Conservation (phyloP, 768 basidiomycete genomes). For the Rhodotorula diobovata region DNA sequence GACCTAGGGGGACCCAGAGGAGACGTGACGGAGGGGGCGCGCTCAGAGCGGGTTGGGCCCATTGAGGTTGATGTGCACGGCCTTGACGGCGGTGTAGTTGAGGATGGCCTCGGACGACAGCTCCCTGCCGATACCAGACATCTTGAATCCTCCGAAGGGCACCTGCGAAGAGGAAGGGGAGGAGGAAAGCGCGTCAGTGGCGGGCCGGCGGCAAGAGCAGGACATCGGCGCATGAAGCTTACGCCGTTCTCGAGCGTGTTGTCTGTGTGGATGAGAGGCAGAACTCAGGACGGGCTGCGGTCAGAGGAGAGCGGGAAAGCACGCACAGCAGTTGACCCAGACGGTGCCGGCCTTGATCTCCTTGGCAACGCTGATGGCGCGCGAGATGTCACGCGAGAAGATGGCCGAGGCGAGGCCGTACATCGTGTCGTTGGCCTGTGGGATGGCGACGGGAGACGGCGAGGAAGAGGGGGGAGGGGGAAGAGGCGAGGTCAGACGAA, state of each 20-base stretch:
- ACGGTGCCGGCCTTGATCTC: conserved; percentile 64
- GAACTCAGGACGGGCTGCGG: background rate
- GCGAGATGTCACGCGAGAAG: conserved; percentile 72
- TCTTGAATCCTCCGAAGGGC: conserved; percentile 50
- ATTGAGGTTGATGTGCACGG: conserved; percentile 28
- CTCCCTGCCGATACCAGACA: conserved; percentile 49
- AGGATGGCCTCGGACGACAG: conserved; percentile 44
- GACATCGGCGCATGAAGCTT: background rate
- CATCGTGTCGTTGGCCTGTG: conserved; percentile 31
- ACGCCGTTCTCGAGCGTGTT: background rate
- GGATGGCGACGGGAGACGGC: background rate
- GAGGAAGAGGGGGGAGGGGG: background rate
- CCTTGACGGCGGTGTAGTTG: conserved; percentile 19
- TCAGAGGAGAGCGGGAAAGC: background rate
- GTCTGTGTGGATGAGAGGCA: background rate
- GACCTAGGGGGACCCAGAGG: too few relatives aligned
- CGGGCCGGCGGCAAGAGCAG: background rate
- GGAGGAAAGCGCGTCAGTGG: conserved; percentile 11
- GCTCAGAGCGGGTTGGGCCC: conserved; percentile 31
- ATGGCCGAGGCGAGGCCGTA: conserved; percentile 57
- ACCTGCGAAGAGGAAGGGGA: conserved; percentile 44
- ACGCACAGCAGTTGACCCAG: conserved; percentile 44
- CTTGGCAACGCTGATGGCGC: conserved; percentile 68
- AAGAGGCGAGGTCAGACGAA: too few relatives aligned
- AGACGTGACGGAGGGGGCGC: too few relatives aligned